Evolutionary conservation across 169 alveolate genomes (phyloP), one percentile per base, ranked within the genome.

Genomic region (Plasmodium gaboni): DNA sequence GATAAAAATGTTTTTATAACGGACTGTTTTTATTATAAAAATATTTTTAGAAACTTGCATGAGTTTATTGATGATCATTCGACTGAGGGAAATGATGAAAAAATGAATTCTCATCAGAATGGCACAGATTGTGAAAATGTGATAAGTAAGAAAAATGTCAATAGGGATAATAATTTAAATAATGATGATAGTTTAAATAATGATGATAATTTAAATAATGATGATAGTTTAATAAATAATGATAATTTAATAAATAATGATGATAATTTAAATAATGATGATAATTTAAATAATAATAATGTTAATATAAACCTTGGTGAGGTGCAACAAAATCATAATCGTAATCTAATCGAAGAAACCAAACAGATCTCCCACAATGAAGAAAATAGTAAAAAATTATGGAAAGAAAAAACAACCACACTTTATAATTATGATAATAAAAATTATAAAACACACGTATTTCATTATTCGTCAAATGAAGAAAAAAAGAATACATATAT

Each of bases 21-120:
- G 2, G 76, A 65, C 32, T 78, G 89, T 44, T 55, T 78, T 26
- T 63, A 78, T 57, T 78, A 64, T 44, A 19, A 44, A 53, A 78
- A 69, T 65, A 60, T 78, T 26, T 53, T 63, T 28, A 44, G 67
- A 57, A 78, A 70, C 28, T 12, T 78, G 42, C 46, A 57, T 1
- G 89, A 63, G 3, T 64, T 78, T 46, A 48, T 78, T 50, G 87
- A 42, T 22, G 88, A 74, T 48, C 46, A 44, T 1, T 22, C 26
- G 70, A 19, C 24, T 13, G 85, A 50, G 17, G 65, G 15, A 2
- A 38, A 15, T 7, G 17, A 4, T 13, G 19, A 53, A n/a, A 4
- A 53, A 53, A 53, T 12, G 61, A 53, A 4, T n/a, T 53, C 24
- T 15, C 19, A 53, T 15, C 55, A 26, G 19, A 53, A 28, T 10